Evolutionary conservation across 305 asterid genomes (phyloP).

Genomic region (Fraxinus floribunda): DNA sequence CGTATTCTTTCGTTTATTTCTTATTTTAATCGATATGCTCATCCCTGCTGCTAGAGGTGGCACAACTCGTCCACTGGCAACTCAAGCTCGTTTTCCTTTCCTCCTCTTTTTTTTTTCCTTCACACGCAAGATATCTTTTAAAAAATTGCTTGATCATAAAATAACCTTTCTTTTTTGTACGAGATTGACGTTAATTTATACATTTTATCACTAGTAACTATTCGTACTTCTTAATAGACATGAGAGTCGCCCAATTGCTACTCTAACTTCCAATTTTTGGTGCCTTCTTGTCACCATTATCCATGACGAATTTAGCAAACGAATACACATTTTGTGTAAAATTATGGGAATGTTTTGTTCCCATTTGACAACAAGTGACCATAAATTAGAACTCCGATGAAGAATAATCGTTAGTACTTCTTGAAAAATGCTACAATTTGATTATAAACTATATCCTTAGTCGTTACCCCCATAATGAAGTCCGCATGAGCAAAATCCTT

Average conservation of each 20-base stretch:
- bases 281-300: too few species aligned
- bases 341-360: neutral
- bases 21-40: neutral
- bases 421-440: conserved; percentile 56
- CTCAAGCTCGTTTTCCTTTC: too few species aligned
- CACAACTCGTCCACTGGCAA: too few species aligned
- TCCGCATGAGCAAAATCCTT: conserved; percentile 75
- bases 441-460: conserved; percentile 61
- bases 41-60: neutral
- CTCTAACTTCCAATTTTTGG: neutral
- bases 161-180: neutral
- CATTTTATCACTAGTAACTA: neutral
- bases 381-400: neutral
- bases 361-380: conserved; percentile 4
- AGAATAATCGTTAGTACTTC: neutral
- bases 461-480: conserved; percentile 63
- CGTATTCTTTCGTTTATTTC: neutral
- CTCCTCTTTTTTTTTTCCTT: too few species aligned
- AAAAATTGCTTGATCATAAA: too few species aligned
- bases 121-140: too few species aligned
- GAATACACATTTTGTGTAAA: neutral
- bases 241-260: neutral
- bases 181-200: neutral
- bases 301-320: neutral
- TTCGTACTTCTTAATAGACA: neutral